Percentiles rank a stretch among this genome's conserved stretches.
phyloP scores from a whole-genome alignment of 2,329 filamentous ascomycete species.

The Grosmannia serpens region DNA sequence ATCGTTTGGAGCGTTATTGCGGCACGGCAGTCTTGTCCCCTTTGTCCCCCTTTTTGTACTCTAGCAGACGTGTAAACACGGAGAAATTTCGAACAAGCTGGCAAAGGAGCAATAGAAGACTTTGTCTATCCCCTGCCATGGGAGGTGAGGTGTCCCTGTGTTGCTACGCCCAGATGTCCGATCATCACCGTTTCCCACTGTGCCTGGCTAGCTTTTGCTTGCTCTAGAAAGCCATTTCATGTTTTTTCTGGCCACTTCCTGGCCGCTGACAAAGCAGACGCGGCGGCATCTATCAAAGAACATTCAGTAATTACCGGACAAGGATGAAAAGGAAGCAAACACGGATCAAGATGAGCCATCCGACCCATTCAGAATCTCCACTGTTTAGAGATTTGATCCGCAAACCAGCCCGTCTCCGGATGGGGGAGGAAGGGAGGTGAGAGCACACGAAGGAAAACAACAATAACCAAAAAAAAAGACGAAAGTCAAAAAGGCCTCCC shows the following conservation, averaged over 20 bases:
- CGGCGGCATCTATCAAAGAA: neutral
- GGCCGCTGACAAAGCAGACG: neutral
- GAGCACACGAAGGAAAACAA: neutral
- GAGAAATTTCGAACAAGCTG: neutral
- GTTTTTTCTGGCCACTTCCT: neutral
- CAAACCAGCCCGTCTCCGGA: neutral
- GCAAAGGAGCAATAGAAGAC: slow-evolving; percentile 1
- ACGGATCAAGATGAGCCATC: neutral
- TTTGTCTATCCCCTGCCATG: neutral
- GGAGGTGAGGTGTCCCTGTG: neutral
- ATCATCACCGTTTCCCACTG: neutral
- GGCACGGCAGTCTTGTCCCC: slow-evolving; percentile 1
- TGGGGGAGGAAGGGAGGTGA: too few species aligned
- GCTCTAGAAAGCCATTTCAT: neutral
- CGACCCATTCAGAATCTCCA: too few species aligned
- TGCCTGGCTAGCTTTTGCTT: too few species aligned
- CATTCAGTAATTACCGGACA: too few species aligned
- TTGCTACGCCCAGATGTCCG: neutral
- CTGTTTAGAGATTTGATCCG: neutral
- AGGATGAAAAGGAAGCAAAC: neutral
- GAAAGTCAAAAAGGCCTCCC: neutral
- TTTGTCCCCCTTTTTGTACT: slow-evolving; percentile 37
- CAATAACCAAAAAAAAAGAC: neutral
- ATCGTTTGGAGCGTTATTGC: slow-evolving; percentile 16
- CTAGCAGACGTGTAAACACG: slow-evolving; percentile 55